Base-by-base conservation (phyloP, 1,284 basidiomycete species). In the Papiliotrema laurentii region DNA sequence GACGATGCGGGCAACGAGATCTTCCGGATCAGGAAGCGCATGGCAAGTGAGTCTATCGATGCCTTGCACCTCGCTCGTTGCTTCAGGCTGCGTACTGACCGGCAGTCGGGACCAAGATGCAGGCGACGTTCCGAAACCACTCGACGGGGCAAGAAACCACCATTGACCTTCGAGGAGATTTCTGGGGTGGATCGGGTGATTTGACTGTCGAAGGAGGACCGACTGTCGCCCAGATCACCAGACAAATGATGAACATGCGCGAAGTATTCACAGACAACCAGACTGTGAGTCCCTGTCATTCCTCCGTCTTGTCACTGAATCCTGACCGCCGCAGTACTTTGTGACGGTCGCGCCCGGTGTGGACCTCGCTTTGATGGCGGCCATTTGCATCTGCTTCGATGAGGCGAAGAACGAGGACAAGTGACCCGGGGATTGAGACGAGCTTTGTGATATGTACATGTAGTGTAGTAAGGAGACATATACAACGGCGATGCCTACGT, bases 301-400 rank as follows among this genome's bases (percentile, higher is more conserved):
- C 43, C 44, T 14, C 9, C 14, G 24, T 13, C 6, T 25, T 33
- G n/a, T n/a, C 18, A 19, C 7, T 30, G 18, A 26, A 13, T 30
- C 9, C 38, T 48, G 27, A 49, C 31, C 27, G n/a, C 4, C 16
- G n/a, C 42, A 69, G 67, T 75, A 75, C 58, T 61, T 63, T 33
- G 66, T 74, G 7, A 68, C 64, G 0, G 66, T 75, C 21, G 74
- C 74, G 2, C 70, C 75, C 1, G 72, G 72, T 14, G 74, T 77
- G 11, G 76, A 77, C 51, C 62, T 75, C 3, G 60, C 71, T 4
- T 59, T 76, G 26, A 69, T 76, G 19, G 66, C 73, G 2, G 75
- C 73, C 3, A 55, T 76, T 22, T 74, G 73, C 49, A 69, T 77
- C 43, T 72, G 71, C 42, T 66, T 75, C 48, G 74, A 76, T 51